phyloP scores from a whole-genome alignment of 208 protist species.

The Wallacemonas sp. region DNA sequence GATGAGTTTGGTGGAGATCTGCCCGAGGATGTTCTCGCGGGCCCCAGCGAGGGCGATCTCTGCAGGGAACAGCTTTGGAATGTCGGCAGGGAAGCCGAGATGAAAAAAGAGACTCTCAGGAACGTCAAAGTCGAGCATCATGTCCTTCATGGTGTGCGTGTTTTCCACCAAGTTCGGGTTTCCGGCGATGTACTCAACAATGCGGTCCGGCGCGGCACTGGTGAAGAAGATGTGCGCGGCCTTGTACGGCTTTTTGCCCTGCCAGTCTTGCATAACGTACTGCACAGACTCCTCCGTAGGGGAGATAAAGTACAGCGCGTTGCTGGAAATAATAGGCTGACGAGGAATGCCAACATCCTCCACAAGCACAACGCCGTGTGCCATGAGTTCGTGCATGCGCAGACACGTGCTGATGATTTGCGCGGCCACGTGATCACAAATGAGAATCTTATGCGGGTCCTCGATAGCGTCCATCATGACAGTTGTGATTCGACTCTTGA shows the following conservation, averaged over 20 bases:
- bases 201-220: conserved; percentile 26
- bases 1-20: conserved; percentile 48
- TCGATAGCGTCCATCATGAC: conserved; percentile 67
- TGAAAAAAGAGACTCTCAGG: conserved; percentile 72
- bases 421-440: conserved; percentile 59
- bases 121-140: conserved; percentile 66
- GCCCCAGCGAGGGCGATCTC: conserved; percentile 30
- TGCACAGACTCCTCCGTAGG: conserved; percentile 48
- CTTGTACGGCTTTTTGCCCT: conserved; percentile 54
- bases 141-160: conserved; percentile 57
- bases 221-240: conserved; percentile 80
- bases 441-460: conserved; percentile 62
- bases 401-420: conserved; percentile 60
- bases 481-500: conserved; percentile 48
- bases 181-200: conserved; percentile 49
- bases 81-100: conserved; percentile 53
- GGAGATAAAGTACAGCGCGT: conserved; percentile 70
- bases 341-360: conserved; percentile 62
- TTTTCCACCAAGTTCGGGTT: conserved; percentile 39
- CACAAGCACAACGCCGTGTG: conserved; percentile 71
- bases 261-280: conserved; percentile 66
- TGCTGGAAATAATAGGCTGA: conserved; percentile 66
- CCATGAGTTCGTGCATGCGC: conserved; percentile 80
- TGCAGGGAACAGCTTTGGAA: conserved; percentile 50
- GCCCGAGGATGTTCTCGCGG: conserved; percentile 40